phyloP scores from a whole-genome alignment of 345 rosid genomes.

The Dipteronia sinensis region DNA sequence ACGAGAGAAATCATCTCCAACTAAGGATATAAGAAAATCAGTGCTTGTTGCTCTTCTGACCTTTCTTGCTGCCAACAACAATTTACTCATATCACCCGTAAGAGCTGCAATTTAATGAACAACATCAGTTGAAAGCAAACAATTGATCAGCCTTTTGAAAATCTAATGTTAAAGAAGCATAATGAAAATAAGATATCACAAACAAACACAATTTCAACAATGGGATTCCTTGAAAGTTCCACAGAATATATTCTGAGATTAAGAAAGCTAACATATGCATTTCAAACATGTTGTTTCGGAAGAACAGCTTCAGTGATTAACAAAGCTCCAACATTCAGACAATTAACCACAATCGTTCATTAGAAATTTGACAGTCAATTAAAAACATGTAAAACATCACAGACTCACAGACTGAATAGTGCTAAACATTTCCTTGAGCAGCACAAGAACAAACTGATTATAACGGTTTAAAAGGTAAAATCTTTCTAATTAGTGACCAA shows the following conservation, averaged over 20 bases:
- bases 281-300: conserved; percentile 11
- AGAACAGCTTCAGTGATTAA: background rate
- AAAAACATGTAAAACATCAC: background rate
- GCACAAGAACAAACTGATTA: background rate
- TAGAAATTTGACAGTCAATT: background rate
- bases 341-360: background rate
- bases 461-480: background rate
- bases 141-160: background rate
- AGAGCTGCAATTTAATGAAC: conserved; percentile 45
- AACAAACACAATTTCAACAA: background rate
- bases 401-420: background rate
- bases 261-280: background rate
- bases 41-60: conserved; percentile 66
- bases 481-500: background rate
- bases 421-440: background rate
- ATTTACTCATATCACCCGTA: conserved; percentile 73
- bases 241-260: no score
- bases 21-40: conserved; percentile 74
- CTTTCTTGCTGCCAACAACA: conserved; percentile 84
- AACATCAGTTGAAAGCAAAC: conserved; percentile 8
- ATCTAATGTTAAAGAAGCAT: background rate
- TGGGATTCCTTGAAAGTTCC: no score
- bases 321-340: background rate
- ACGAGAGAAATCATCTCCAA: conserved; percentile 63
- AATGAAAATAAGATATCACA: background rate